Conservation (phyloP, 2,329 filamentous ascomycete genomes). For the Fusarium robinianum region DNA sequence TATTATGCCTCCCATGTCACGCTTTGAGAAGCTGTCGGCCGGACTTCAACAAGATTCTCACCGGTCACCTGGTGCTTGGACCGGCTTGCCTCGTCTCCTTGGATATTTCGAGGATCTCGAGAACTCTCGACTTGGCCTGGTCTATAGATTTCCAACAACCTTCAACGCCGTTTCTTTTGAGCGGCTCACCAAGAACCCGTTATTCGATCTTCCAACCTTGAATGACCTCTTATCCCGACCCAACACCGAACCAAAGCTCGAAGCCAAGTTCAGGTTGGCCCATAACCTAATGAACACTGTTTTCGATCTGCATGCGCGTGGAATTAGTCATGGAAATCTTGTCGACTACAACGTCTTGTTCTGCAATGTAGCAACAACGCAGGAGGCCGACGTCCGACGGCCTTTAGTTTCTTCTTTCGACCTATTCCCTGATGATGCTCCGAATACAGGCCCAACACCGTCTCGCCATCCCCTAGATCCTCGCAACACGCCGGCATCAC, state of each 20-base stretch:
- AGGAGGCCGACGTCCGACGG: constrained; percentile 65
- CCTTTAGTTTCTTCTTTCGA: constrained; percentile 77
- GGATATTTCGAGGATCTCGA: constrained; percentile 77
- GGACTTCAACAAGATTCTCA: constrained; percentile 60
- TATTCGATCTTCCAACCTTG: constrained; percentile 58
- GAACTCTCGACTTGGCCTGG: constrained; percentile 70
- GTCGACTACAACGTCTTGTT: constrained; percentile 71
- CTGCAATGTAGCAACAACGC: constrained; percentile 51
- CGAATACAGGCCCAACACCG: constrained; percentile 32
- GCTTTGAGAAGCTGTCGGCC: constrained; percentile 65
- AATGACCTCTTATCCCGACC: constrained; percentile 56
- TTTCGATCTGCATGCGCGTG: constrained; percentile 72
- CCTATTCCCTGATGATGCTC: constrained; percentile 56
- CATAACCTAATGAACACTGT: constrained; percentile 73
- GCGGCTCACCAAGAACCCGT: constrained; percentile 52
- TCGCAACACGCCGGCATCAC: constrained; percentile 53
- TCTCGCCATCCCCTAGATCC: constrained; percentile 69
- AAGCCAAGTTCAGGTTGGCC: constrained; percentile 76
- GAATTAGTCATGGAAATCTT: constrained; percentile 73
- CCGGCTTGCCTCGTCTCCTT: constrained; percentile 63
- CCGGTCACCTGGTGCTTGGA: constrained; percentile 59
- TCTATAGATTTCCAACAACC: constrained; percentile 72
- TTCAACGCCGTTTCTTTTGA: constrained; percentile 64
- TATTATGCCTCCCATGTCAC: constrained; percentile 66
- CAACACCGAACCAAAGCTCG: constrained; percentile 66